These are phyloP conservation scores for Infundibulicybe gibba DNA, from an alignment of 768 basidiomycete species.

Conservation along the genomic window DNA sequence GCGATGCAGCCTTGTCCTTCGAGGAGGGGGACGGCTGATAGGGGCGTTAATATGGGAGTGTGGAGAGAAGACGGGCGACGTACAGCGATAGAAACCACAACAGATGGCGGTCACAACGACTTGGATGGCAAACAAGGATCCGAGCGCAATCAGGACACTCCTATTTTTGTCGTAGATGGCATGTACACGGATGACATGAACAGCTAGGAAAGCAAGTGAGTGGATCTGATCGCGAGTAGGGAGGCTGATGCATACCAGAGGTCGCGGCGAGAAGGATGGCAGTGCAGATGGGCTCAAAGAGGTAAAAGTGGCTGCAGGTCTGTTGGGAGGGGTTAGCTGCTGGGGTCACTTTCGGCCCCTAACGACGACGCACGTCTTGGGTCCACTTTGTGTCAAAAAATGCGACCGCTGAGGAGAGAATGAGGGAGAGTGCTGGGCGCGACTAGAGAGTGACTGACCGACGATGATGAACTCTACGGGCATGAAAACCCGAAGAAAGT, in stretches of 20 bases:
- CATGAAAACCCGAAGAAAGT: conserved; percentile 75
- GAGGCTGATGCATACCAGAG: conserved; percentile 34
- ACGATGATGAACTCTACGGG: conserved; percentile 76
- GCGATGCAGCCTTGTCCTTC: conserved; percentile 84
- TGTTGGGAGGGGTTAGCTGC: conserved; percentile 17
- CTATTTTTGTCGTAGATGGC: conserved; percentile 73
- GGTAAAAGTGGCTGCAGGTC: conserved; percentile 68
- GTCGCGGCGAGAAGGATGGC: conserved; percentile 75
- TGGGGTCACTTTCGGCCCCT: neutral
- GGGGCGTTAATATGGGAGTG: conserved; percentile 1
- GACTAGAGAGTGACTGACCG: conserved; percentile 34
- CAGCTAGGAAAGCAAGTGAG: conserved; percentile 29
- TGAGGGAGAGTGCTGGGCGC: conserved; percentile 2
- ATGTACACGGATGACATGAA: conserved; percentile 76
- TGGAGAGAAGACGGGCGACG: conserved; percentile 15
- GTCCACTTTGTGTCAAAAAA: conserved; percentile 79
- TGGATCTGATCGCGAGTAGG: neutral
- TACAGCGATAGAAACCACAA: conserved; percentile 78
- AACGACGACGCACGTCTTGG: conserved; percentile 38
- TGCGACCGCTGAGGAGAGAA: conserved; percentile 54
- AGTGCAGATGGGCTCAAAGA: conserved; percentile 85
- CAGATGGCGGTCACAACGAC: conserved; percentile 68
- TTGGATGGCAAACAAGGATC: conserved; percentile 61
- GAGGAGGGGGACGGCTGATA: conserved; percentile 62
- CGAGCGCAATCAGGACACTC: conserved; percentile 51